These are phyloP conservation scores for Boletus speciosus DNA, from an alignment of 768 basidiomycete species.

Conservation along the genomic window DNA sequence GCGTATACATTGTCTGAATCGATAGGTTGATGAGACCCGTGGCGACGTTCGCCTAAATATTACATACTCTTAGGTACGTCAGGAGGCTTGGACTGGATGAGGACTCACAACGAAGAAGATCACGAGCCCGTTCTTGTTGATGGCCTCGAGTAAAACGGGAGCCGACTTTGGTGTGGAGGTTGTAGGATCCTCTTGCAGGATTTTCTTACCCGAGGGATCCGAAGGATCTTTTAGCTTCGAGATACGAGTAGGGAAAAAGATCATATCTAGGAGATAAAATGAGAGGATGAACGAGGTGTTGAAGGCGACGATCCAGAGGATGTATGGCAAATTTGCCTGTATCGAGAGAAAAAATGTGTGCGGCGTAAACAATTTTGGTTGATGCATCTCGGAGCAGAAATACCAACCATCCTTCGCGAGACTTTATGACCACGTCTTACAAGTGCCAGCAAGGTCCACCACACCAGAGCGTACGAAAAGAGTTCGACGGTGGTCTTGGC, in stretches of 20 bases:
- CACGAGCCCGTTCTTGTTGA: slow-evolving; percentile 77
- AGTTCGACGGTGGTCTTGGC: slow-evolving; percentile 76
- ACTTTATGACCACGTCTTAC: slow-evolving; percentile 39
- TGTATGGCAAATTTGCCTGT: slow-evolving; percentile 86
- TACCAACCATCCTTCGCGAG: slow-evolving; percentile 60
- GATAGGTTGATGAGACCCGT: slow-evolving; percentile 85
- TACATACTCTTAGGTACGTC: background rate
- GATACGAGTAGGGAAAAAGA: slow-evolving; percentile 53
- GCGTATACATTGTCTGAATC: slow-evolving; percentile 77
- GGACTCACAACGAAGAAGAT: slow-evolving; percentile 77
- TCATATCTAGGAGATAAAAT: slow-evolving; percentile 74
- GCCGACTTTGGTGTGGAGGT: slow-evolving; percentile 24
- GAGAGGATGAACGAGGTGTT: slow-evolving; percentile 82
- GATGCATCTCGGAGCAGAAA: background rate
- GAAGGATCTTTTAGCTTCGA: slow-evolving; percentile 23
- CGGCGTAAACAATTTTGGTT: background rate
- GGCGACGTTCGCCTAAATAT: slow-evolving; percentile 71
- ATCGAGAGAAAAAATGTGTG: background rate
- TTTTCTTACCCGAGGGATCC: slow-evolving; percentile 23
- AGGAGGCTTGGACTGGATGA: background rate
- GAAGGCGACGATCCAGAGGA: slow-evolving; percentile 85
- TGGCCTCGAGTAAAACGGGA: slow-evolving; percentile 64
- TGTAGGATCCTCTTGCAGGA: slow-evolving; percentile 26
- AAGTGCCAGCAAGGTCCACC: slow-evolving; percentile 63
- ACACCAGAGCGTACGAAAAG: slow-evolving; percentile 69